phyloP scores from a whole-genome alignment of 805 yeast genomes.

The Ogataea naganishii region DNA sequence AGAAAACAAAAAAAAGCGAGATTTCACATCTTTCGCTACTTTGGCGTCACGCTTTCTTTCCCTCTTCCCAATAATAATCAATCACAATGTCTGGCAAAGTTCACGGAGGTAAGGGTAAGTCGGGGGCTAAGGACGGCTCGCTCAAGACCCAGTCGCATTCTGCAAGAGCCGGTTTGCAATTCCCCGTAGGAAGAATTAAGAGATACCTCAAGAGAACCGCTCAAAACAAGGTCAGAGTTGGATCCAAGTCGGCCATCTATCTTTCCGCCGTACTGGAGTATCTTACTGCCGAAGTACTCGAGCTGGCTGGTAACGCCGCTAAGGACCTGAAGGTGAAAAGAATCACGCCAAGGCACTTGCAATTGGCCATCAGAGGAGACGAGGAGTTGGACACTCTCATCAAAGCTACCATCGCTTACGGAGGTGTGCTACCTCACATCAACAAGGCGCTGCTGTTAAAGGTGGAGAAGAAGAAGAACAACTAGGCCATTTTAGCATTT shows the following conservation, averaged over 20 bases:
- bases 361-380: constrained; percentile 95
- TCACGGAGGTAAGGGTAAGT: constrained; percentile 90
- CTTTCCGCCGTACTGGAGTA: constrained; percentile 94
- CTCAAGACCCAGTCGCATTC: constrained; percentile 73
- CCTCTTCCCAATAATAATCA: too few relatives aligned
- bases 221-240: constrained; percentile 69
- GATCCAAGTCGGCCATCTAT: constrained; percentile 75
- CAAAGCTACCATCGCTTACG: constrained; percentile 93
- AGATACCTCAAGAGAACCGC: constrained; percentile 89
- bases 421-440: constrained; percentile 96
- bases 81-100: constrained; percentile 79
- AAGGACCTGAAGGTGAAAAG: constrained; percentile 92
- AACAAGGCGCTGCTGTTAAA: constrained; percentile 73
- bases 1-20: too few relatives aligned
- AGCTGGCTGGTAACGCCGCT: constrained; percentile 97
- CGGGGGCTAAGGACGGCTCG: constrained; percentile 62
- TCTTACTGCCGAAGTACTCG: constrained; percentile 93
- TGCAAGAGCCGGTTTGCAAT: constrained; percentile 89
- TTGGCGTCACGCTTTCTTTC: too few relatives aligned
- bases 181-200: constrained; percentile 99
- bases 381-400: constrained; percentile 93
- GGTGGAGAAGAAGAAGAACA: constrained; percentile 51
- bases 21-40: too few relatives aligned
- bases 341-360: constrained; percentile 96
- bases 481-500: constrained; percentile 2